Evolutionary conservation across 306 rosid genomes (phyloP).

Genomic region (Dalbergia cultrata): DNA sequence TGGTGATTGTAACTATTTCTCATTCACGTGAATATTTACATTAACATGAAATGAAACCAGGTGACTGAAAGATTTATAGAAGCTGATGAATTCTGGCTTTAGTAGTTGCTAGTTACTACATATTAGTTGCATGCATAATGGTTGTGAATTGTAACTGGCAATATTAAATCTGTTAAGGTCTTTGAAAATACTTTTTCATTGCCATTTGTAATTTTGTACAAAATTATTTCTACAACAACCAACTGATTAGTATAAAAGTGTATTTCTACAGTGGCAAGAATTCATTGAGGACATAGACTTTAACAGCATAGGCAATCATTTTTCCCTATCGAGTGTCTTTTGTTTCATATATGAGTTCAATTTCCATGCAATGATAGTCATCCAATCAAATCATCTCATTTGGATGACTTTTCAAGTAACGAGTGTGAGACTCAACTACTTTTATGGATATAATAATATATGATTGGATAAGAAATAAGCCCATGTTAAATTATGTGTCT

Average conservation of each 20-base stretch:
- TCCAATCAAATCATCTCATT: too few species aligned
- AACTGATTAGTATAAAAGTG: not conserved
- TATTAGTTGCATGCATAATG: conserved; percentile 27
- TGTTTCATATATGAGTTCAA: not conserved
- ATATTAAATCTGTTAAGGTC: conserved; percentile 15
- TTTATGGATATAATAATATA: too few species aligned
- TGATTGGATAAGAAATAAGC: too few species aligned
- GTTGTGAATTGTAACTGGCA: not conserved
- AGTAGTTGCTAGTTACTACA: conserved; percentile 12
- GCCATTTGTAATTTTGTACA: not conserved
- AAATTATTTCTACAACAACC: not conserved
- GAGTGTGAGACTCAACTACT: too few species aligned
- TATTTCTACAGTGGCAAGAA: conserved; percentile 15
- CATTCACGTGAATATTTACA: not conserved
- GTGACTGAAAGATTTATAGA: conserved; percentile 4
- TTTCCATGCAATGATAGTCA: too few species aligned
- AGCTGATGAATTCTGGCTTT: conserved; percentile 18
- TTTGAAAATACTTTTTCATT: not conserved
- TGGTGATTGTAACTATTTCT: conserved; percentile 22
- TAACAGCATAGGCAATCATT: conserved; percentile 14
- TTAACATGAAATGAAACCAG: not conserved
- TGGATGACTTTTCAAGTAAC: too few species aligned
- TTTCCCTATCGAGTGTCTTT: conserved; percentile 16
- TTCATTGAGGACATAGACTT: not conserved
- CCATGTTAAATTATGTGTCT: too few species aligned